Base-by-base conservation (phyloP, 768 basidiomycete genomes). In the Hericium erinaceus region DNA sequence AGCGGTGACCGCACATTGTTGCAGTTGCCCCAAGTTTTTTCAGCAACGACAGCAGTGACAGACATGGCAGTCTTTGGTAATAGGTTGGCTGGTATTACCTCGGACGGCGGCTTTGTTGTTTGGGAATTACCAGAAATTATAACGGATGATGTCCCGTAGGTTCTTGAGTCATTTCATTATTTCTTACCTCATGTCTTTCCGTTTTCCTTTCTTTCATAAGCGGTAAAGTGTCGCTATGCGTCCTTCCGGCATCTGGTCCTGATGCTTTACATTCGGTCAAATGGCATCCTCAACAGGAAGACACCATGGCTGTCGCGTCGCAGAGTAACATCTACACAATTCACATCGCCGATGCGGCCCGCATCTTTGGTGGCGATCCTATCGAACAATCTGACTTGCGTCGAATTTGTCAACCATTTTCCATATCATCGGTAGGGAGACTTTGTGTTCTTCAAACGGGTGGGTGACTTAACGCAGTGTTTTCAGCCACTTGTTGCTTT, bases 51-150 rank as follows among this genome's bases (percentile, higher is more conserved):
- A 2, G 83, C 83, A 52, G 85, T 92, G 54, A 83, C 80, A 54
- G 91, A 92, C 62, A 92, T 93, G 89, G 89, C 90, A 11, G 89
- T 92, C 7, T 85, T 79, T 64, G 84, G 83, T 22, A 90, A 91
- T 69, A 76, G 90, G 49, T 80, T 93, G 33, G 90, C 89, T 2
- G 92, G 89, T 6, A 85, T 92, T 11, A 92, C 91, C 0, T 88
- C 87, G 2, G 91, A 93, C 64, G 91, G 91, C 59, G 91, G 91
- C 41, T 89, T 92, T 62, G 87, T 92, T 37, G 85, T 92, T 6
- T 92, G 91, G 91, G 87, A 92, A 67, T 67, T 92, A 24, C 91
- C 91, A 33, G 85, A 87, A 54, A 68, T 84, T 55, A 89, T 93
- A 67, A 89, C 84, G 12, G 91, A 93, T 65, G 90, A 93, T 70